Conservation (phyloP, 129 eudicot genomes). For the Centella asiatica region DNA sequence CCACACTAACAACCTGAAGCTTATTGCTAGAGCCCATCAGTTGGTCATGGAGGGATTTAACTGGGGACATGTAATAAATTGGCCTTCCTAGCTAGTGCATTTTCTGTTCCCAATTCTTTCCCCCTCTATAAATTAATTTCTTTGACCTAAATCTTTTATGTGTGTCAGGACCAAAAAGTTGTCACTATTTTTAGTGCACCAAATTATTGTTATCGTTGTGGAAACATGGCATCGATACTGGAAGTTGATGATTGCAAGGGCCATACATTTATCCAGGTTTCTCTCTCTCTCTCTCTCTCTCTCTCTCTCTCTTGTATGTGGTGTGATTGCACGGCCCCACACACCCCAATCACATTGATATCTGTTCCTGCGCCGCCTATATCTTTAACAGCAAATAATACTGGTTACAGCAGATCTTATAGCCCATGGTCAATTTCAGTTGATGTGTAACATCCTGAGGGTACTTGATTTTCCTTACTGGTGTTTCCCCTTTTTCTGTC, state of each 20-base stretch:
- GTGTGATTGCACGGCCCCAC: no score
- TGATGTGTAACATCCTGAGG: not conserved
- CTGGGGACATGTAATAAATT: conserved; percentile 72
- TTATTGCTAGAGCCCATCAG: conserved; percentile 95
- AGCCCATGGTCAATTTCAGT: not conserved
- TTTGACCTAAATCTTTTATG: conserved; percentile 1
- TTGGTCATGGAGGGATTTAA: conserved; percentile 97
- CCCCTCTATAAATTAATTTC: not conserved
- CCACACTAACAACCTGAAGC: conserved; percentile 79
- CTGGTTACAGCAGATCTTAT: not conserved
- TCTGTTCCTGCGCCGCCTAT: no score
- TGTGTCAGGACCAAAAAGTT: conserved; percentile 81
- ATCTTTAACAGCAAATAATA: not conserved
- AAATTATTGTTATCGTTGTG: conserved; percentile 92
- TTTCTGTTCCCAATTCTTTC: not conserved
- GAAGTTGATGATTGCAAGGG: conserved; percentile 95
- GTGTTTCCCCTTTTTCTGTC: no score
- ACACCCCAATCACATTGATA: not conserved
- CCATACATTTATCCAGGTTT: conserved; percentile 81
- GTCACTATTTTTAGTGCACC: conserved; percentile 96
- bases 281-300: conserved; percentile 9
- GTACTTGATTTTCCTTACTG: not conserved
- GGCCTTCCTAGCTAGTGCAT: not conserved
- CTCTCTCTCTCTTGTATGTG: not conserved
- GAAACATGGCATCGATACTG: conserved; percentile 95